A percentile compares a stretch with the other conserved stretches of the same genome.
These are phyloP conservation scores for Eutrema heterophyllum DNA, from an alignment of 345 rosid genomes.

Conservation along the genomic window DNA sequence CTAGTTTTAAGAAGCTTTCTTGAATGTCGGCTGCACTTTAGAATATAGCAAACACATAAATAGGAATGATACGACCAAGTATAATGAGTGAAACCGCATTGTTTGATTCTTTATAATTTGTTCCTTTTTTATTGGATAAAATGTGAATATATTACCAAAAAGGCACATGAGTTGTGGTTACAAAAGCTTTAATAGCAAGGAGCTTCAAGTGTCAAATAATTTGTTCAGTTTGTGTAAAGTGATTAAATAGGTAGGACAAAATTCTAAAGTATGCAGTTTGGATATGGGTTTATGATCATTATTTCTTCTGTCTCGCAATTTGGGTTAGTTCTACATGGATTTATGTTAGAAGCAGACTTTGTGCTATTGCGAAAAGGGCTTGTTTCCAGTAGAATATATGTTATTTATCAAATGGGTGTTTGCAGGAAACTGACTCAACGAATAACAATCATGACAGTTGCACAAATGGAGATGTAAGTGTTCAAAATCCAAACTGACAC, in stretches of 20 bases:
- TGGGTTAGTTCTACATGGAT: neutral
- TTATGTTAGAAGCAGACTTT: constrained; percentile 6
- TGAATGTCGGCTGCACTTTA: constrained; percentile 6
- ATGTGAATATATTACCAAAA: too few species aligned
- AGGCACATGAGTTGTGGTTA: too few species aligned
- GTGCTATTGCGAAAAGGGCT: neutral
- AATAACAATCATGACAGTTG: constrained; percentile 41
- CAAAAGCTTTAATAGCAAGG: too few species aligned
- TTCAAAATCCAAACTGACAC: constrained; percentile 25
- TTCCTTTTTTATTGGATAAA: too few species aligned
- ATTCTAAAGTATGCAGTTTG: neutral
- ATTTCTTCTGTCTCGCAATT: neutral
- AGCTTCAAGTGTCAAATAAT: too few species aligned
- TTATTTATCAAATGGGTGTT: constrained; percentile 18
- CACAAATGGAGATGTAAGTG: constrained; percentile 61
- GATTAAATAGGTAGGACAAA: neutral
- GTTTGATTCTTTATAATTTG: neutral
- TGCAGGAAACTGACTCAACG: constrained; percentile 63
- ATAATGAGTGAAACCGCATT: neutral
- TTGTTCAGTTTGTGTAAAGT: neutral
- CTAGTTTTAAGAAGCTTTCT: constrained; percentile 3
- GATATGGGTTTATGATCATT: neutral
- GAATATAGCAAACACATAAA: neutral
- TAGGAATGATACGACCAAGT: neutral
- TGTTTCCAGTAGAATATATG: neutral